These are phyloP conservation scores for Allium cepa DNA, from an alignment of 106 monocot species.

Conservation along the genomic window DNA sequence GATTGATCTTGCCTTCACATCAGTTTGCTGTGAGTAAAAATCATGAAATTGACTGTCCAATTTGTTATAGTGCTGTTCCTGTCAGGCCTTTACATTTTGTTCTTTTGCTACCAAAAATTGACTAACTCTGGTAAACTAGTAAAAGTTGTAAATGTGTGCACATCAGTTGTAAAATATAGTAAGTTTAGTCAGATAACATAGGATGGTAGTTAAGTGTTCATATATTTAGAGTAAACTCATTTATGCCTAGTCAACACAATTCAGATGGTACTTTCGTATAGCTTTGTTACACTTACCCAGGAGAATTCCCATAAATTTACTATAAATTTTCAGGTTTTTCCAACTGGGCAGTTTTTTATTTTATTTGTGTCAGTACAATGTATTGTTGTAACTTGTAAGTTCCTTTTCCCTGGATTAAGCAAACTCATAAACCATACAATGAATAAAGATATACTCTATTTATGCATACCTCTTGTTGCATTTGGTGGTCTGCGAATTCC, in stretches of 20 bases:
- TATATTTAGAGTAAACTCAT: neutral
- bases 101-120: neutral
- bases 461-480: constrained; percentile 9
- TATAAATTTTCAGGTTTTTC: no score
- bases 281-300: neutral
- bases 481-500: constrained; percentile 21
- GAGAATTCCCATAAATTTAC: no score
- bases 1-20: neutral
- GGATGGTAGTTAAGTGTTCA: neutral
- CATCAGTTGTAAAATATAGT: neutral
- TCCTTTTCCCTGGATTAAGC: no score
- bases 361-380: no score
- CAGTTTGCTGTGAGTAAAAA: no score
- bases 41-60: no score
- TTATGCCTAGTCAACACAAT: neutral
- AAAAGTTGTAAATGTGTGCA: neutral
- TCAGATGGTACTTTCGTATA: neutral
- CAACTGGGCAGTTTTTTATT: no score
- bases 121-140: neutral
- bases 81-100: neutral
- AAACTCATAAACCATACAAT: no score
- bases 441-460: neutral
- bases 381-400: no score
- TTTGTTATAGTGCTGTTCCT: no score
- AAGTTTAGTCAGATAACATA: neutral